phyloP scores from a whole-genome alignment of 257 asterid species.

The Craterostigma plantagineum region DNA sequence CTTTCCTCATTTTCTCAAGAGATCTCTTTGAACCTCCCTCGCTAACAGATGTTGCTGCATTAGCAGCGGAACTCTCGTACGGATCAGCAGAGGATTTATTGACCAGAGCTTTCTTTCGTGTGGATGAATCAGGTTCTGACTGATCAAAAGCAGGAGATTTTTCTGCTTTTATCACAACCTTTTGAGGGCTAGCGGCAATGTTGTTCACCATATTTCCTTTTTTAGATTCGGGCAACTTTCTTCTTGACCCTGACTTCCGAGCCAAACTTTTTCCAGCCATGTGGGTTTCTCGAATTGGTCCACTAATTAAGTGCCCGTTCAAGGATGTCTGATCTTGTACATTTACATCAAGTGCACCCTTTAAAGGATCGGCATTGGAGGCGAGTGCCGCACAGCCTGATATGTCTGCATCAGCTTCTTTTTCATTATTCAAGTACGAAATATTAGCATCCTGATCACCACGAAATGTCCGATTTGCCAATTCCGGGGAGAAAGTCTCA shows the following conservation, averaged over 20 bases:
- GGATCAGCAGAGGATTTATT: conserved; percentile 18
- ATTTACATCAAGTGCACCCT: no score
- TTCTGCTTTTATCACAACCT: conserved; percentile 20
- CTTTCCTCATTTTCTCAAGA: conserved; percentile 27
- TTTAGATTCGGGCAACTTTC: conserved; percentile 21
- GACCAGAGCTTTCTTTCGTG: conserved; percentile 21
- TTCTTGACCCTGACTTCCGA: conserved; percentile 22
- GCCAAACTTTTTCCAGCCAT: conserved; percentile 31
- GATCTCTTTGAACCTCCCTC: conserved; percentile 29
- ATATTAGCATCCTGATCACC: conserved; percentile 13
- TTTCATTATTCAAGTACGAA: conserved; percentile 31
- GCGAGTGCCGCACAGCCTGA: conserved; percentile 57
- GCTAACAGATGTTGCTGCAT: conserved; percentile 21
- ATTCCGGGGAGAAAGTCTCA: conserved; percentile 14
- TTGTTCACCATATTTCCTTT: conserved; percentile 19
- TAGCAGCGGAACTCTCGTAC: conserved; percentile 23
- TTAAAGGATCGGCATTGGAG: conserved; percentile 22
- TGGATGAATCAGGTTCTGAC: conserved; percentile 19
- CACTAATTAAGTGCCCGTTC: conserved; percentile 29
- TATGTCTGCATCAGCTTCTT: conserved; percentile 30
- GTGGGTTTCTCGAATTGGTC: conserved; percentile 17
- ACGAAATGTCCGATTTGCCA: conserved; percentile 13
- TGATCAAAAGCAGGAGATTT: conserved; percentile 21
- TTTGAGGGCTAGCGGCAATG: conserved; percentile 19
- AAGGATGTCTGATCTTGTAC: background rate